Evolutionary conservation across 306 rosid genomes (phyloP).

Genomic region (Medicago lupulina): DNA sequence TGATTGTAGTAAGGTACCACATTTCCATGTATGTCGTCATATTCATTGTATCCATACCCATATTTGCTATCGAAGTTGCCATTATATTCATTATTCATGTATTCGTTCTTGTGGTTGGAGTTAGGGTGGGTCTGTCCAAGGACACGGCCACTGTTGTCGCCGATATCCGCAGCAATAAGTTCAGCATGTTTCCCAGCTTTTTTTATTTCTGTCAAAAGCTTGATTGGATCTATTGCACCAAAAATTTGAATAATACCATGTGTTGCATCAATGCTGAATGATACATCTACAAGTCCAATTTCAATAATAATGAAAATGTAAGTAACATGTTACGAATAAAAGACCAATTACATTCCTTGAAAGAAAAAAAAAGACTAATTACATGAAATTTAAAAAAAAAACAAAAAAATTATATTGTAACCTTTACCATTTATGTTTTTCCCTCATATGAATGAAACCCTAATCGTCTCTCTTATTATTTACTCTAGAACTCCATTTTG

Average conservation of each 20-base stretch:
- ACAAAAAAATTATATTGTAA: too few species aligned
- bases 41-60: too few species aligned
- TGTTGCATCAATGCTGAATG: conserved; percentile 33
- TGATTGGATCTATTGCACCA: conserved; percentile 37
- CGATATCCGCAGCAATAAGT: conserved; percentile 6
- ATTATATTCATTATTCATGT: too few species aligned
- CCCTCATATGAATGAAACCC: too few species aligned
- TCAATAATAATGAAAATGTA: not conserved
- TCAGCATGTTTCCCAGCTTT: conserved; percentile 20
- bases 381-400: too few species aligned
- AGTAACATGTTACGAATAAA: not conserved
- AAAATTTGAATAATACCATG: conserved; percentile 26
- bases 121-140: not conserved
- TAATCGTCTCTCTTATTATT: too few species aligned
- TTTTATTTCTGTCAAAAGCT: conserved; percentile 6
- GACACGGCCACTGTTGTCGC: not conserved
- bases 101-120: too few species aligned
- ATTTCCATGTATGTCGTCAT: not conserved
- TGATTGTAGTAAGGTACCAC: not conserved
- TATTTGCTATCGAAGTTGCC: too few species aligned
- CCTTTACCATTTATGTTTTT: too few species aligned
- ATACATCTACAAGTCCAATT: conserved; percentile 36
- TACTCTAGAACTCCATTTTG: too few species aligned
- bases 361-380: too few species aligned
- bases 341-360: too few species aligned